A percentile compares a stretch with the other conserved stretches of the same genome.
Conservation (phyloP, 1,139 yeast genomes). For the Kodamaea ohmeri region DNA sequence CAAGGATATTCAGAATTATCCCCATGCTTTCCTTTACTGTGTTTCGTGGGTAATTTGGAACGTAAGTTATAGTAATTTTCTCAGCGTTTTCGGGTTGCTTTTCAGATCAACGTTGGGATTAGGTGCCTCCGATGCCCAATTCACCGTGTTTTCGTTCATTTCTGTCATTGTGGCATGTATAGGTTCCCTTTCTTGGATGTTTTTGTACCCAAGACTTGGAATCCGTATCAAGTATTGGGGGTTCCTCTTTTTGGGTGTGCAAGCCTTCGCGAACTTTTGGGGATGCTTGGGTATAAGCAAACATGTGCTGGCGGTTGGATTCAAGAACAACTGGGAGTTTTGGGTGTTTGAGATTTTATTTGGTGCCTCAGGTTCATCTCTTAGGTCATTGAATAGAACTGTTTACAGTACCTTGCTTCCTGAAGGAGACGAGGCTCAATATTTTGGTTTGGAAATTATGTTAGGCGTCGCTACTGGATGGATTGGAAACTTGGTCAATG, state of each 20-base stretch:
- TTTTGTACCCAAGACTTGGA: slow-evolving; percentile 26
- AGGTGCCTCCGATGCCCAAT: slow-evolving; percentile 40
- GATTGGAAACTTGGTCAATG: slow-evolving; percentile 42
- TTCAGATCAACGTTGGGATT: slow-evolving; percentile 43
- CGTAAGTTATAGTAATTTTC: slow-evolving; percentile 35
- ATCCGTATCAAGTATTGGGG: slow-evolving; percentile 36
- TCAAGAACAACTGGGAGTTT: slow-evolving; percentile 44
- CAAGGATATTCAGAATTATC: slow-evolving; percentile 29
- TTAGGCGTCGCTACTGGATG: slow-evolving; percentile 46
- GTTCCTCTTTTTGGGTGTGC: slow-evolving; percentile 29
- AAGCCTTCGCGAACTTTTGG: slow-evolving; percentile 41
- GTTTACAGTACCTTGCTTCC: slow-evolving; percentile 42
- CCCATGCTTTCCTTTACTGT: slow-evolving; percentile 39
- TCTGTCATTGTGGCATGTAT: slow-evolving; percentile 34
- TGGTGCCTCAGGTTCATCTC: slow-evolving; percentile 34
- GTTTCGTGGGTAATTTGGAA: slow-evolving; percentile 48
- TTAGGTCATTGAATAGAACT: slow-evolving; percentile 39
- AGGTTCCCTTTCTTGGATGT: slow-evolving; percentile 43
- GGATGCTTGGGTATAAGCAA: slow-evolving; percentile 39
- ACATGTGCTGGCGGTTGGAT: slow-evolving; percentile 28
- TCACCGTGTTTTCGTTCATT: slow-evolving; percentile 41
- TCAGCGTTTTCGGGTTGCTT: slow-evolving; percentile 37
- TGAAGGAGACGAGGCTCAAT: slow-evolving; percentile 44
- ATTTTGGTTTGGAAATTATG: slow-evolving; percentile 43
- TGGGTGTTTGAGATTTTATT: slow-evolving; percentile 43